Conservation (phyloP, 169 alveolate species). For the Babesia sp. region DNA sequence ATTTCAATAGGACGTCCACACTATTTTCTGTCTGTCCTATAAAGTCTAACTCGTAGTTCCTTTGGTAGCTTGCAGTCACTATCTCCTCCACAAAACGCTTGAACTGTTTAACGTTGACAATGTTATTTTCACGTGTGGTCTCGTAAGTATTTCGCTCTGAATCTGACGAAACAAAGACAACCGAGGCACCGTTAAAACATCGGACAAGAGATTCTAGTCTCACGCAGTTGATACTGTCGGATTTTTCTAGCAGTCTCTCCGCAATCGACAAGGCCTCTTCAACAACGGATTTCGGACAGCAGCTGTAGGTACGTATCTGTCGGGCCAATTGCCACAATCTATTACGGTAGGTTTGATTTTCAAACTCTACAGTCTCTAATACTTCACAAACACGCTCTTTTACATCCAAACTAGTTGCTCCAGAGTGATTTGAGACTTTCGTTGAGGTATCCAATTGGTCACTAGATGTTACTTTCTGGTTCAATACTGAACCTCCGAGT, state of each 20-base stretch:
- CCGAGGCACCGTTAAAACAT: not conserved
- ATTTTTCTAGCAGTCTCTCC: not conserved
- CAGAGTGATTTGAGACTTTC: too few relatives aligned
- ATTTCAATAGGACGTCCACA: not conserved
- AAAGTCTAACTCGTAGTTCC: not conserved
- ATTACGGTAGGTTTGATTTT: not conserved
- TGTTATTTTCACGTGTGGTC: not conserved
- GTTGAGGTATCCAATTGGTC: too few relatives aligned
- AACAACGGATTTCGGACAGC: not conserved
- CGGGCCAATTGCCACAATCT: not conserved
- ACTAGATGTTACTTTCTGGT: too few relatives aligned
- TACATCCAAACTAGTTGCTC: too few relatives aligned
- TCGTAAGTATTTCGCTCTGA: not conserved
- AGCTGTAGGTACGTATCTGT: not conserved
- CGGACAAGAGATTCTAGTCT: not conserved
- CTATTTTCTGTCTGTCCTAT: not conserved
- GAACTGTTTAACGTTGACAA: not conserved
- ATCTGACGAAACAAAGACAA: not conserved
- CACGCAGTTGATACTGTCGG: not conserved
- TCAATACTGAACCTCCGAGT: too few relatives aligned
- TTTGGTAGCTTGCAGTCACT: constrained; percentile 14
- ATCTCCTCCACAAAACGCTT: constrained; percentile 8
- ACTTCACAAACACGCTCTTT: too few relatives aligned
- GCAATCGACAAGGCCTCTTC: not conserved
- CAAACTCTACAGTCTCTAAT: too few relatives aligned